These are phyloP conservation scores for Arctium lappa DNA, from an alignment of 129 eudicot genomes.

Conservation along the genomic window DNA sequence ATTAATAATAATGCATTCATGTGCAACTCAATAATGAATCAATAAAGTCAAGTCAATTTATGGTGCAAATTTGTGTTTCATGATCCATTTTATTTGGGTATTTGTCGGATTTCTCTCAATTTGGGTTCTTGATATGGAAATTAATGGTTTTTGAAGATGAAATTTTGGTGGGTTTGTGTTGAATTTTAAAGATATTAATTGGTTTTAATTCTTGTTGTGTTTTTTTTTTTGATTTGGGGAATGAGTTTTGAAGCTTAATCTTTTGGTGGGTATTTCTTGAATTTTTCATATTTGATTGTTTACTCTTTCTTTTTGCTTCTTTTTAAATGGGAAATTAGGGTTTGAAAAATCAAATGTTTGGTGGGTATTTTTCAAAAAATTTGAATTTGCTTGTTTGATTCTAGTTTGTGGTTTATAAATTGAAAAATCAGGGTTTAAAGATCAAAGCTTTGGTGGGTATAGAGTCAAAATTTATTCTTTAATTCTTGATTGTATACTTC, in stretches of 20 bases:
- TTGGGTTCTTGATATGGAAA: neutral
- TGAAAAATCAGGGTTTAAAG: neutral
- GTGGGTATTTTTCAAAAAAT: neutral
- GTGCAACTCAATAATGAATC: slow-evolving; percentile 26
- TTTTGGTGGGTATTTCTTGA: slow-evolving; percentile 5
- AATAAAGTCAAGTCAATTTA: slow-evolving; percentile 16
- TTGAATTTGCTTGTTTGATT: neutral
- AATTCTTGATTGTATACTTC: neutral
- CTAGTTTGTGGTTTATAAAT: neutral
- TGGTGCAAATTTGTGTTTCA: slow-evolving; percentile 18
- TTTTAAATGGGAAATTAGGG: slow-evolving; percentile 8
- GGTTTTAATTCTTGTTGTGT: neutral
- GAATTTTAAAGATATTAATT: neutral
- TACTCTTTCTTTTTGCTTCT: neutral
- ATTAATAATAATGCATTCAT: slow-evolving; percentile 26
- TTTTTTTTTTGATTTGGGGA: slow-evolving; percentile 11
- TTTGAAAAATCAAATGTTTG: slow-evolving; percentile 2
- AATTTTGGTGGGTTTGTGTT: slow-evolving; percentile 17
- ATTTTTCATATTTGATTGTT: slow-evolving; percentile 1
- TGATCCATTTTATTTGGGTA: slow-evolving; percentile 14
- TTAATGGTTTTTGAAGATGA: slow-evolving; percentile 3
- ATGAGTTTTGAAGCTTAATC: neutral
- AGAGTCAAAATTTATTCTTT: neutral
- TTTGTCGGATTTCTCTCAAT: neutral
- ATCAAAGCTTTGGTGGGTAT: slow-evolving; percentile 14